Evolutionary conservation across 2,329 filamentous ascomycete genomes (phyloP), one percentile per base, ranked within the genome.

Genomic region (Dothideomycetes sp.): DNA sequence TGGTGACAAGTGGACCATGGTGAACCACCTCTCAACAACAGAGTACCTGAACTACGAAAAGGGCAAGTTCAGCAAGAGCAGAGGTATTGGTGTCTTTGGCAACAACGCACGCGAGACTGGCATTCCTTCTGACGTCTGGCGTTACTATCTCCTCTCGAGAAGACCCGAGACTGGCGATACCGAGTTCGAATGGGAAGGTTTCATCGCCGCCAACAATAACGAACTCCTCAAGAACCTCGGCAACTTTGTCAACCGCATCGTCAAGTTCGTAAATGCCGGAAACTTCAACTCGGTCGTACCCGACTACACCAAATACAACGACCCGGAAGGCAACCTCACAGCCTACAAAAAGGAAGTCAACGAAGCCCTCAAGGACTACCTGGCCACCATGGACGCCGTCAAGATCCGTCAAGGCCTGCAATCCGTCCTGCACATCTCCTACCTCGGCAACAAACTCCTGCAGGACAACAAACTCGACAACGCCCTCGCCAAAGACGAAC

Each of bases 31-130:
- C 36, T 91, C 84, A 7, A 88, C 87, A 1, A 91, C 87, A 1
- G 88, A 95, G 58, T 88, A 91, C 54, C 70, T 91, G 49, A 88
- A 89, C 65, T 91, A 91, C 55, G 84, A 91, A 60, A 77, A 78
- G 45, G 84, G 84, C 50, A 95, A 95, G 60, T 95, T 95, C 67
- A 88, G 82, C 58, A 95, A 95, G 64, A 91, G 84, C 36, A 76
- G 86, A 53, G 84, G 83, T 22, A 76, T 95, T 25, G 88, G 88
- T 53, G 88, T 95, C 1, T 95, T 95, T 55, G 88, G 88, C 36
- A 88, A 84, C 64, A 86, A 84, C 54, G 88, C 85, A 33, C 82
- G 83, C 63, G 80, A 93, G 41, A 94, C 86, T 7, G 87, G 86
- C 15, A 74, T 95, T 13, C 75, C 82, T 12, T 70, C 86, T 0